phyloP scores from a whole-genome alignment of 1,139 yeast species.

The Geotrichum bryndzae region DNA sequence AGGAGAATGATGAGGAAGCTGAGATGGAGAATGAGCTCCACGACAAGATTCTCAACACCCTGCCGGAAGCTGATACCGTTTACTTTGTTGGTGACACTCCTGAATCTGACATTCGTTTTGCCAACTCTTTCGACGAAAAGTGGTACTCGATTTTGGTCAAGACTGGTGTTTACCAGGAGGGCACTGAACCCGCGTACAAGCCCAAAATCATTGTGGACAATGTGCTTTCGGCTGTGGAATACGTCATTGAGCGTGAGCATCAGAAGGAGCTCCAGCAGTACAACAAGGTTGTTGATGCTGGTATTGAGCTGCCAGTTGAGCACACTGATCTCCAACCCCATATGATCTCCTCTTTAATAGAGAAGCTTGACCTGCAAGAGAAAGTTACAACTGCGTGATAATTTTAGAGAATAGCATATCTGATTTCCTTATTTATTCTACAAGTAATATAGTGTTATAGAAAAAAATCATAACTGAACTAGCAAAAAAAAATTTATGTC shows the following conservation, averaged over 20 bases:
- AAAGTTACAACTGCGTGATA: not conserved
- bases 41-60: conserved; percentile 30
- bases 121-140: conserved; percentile 74
- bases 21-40: conserved; percentile 22
- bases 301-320: conserved; percentile 13
- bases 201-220: conserved; percentile 69
- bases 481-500: too few relatives aligned
- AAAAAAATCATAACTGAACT: too few relatives aligned
- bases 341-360: conserved; percentile 9
- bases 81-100: conserved; percentile 93
- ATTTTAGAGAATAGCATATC: too few relatives aligned
- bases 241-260: conserved; percentile 78
- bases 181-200: conserved; percentile 68
- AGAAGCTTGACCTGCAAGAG: conserved; percentile 8
- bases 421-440: too few relatives aligned
- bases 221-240: conserved; percentile 75
- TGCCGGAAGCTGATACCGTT: conserved; percentile 80
- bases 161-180: conserved; percentile 81
- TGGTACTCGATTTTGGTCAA: conserved; percentile 82
- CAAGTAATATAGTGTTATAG: too few relatives aligned
- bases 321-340: conserved; percentile 16
- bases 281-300: conserved; percentile 19
- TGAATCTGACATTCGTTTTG: conserved; percentile 80
- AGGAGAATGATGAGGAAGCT: conserved; percentile 27
- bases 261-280: conserved; percentile 48